Evolutionary conservation across 2,329 filamentous ascomycete species (phyloP), one percentile per base, ranked within the genome.

Genomic region (Aquanectria penicillioides): DNA sequence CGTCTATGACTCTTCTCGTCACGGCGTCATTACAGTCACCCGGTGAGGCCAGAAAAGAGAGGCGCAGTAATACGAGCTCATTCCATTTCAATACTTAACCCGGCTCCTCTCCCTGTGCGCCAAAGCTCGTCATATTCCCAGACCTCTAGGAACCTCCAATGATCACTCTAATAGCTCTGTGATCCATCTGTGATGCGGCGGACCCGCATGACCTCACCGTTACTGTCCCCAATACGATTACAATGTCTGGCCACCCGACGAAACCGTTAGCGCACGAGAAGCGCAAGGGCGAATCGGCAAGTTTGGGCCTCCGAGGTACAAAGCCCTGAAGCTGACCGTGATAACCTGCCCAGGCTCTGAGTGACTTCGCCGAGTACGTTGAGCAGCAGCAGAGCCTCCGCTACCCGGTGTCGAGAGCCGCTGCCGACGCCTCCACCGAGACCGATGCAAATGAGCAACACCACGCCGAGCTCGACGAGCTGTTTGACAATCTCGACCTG

Each of bases 321-420:
- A 25, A 25, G 9, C 6, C 7, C 15, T 22, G 12, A 44, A 25
- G 15, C 62, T 71, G 17, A 70, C 49, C 9, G 25, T 23, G 23
- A n/a, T n/a, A n/a, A n/a, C n/a, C n/a, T 29, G 31, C 67, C 0
- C 46, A 85, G 84, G 94, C 94, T 11, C 84, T 99, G 54, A 95
- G 91, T 80, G 95, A 98, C 70, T 99, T 99, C 74, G 93, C 94
- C 75, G 95, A 99, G 71, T 98, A 97, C 71, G 95, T 97, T 65
- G 93, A 98, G 76, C 91, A 93, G 74, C 94, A 98, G 75, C 95
- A 98, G 76, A 88, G 89, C 12, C 78, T 89, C 46, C 89, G 91
- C 55, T 89, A 87, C 67, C 85, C 85, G 2, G 73, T 72, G 37
- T 71, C 79, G 29, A 76, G 73, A 51, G 66, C 71, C 28, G 54